phyloP scores from a whole-genome alignment of 495 filamentous ascomycete species.

The Penicillium cinerascens region DNA sequence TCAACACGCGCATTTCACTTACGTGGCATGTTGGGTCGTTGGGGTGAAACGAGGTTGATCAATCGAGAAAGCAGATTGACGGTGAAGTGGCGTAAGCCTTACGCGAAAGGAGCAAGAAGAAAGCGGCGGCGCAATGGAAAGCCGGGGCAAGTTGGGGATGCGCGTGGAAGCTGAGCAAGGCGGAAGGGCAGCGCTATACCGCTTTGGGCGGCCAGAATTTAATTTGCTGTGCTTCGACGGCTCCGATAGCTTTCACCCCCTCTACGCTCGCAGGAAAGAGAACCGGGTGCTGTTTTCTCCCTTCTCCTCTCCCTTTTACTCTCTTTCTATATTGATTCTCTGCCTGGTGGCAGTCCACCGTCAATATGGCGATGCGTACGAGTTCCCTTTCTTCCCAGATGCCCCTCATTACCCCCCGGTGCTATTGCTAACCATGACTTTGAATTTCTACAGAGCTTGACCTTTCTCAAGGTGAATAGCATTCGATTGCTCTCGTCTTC shows the following conservation, averaged over 20 bases:
- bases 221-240: constrained; percentile 20
- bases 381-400: constrained; percentile 14
- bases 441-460: constrained; percentile 56
- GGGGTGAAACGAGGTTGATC: constrained; percentile 22
- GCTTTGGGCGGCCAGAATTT: constrained; percentile 36
- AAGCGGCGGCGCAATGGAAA: neutral
- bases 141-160: neutral
- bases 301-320: constrained; percentile 5
- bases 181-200: constrained; percentile 33
- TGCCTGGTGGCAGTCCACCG: constrained; percentile 36
- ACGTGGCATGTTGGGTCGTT: constrained; percentile 37
- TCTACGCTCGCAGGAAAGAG: constrained; percentile 17
- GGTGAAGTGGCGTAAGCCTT: constrained; percentile 10
- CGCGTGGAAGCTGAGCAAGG: constrained; percentile 22
- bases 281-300: constrained; percentile 7
- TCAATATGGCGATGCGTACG: constrained; percentile 65
- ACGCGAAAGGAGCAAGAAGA: neutral
- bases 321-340: constrained; percentile 16
- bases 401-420: constrained; percentile 33
- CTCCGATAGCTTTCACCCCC: constrained; percentile 22
- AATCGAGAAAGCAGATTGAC: constrained; percentile 38
- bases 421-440: constrained; percentile 24
- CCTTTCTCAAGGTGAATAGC: constrained; percentile 63
- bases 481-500: neutral
- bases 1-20: constrained; percentile 22